Conservation (phyloP, 1,284 basidiomycete species). For the Xanthoconium separans region DNA sequence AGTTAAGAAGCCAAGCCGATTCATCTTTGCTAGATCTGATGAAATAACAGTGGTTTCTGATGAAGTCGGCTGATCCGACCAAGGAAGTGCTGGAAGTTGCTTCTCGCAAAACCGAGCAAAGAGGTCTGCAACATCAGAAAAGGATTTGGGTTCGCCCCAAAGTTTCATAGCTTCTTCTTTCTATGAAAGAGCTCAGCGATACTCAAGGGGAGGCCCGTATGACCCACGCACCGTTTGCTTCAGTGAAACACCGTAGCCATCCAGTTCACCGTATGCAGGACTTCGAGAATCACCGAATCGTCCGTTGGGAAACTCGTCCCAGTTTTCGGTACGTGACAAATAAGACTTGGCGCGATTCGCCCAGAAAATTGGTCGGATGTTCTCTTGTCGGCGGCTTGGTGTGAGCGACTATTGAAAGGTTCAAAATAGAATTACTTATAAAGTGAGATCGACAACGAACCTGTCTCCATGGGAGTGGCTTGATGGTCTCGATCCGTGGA, state of each 20-base stretch:
- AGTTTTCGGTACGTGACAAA: conserved; percentile 89
- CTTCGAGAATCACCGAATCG: conserved; percentile 96
- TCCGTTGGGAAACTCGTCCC: conserved; percentile 99
- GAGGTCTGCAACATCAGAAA: conserved; percentile 66
- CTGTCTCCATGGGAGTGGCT: conserved; percentile 92
- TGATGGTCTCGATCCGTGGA: conserved; percentile 82
- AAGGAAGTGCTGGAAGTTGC: conserved; percentile 79
- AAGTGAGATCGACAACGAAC: conserved; percentile 37
- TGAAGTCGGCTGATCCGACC: conserved; percentile 91
- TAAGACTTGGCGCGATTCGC: conserved; percentile 92
- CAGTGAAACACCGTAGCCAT: conserved; percentile 89
- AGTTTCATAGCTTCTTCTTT: conserved; percentile 82
- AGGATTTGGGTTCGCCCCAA: conserved; percentile 82
- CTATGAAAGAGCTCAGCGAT: conserved; percentile 37
- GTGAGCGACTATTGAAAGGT: conserved; percentile 70
- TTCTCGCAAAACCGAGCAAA: conserved; percentile 82
- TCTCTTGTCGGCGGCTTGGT: conserved; percentile 83
- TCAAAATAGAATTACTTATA: conserved; percentile 52
- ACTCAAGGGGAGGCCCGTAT: not conserved
- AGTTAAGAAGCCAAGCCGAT: conserved; percentile 89
- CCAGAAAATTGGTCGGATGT: conserved; percentile 95
- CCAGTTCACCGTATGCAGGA: conserved; percentile 97
- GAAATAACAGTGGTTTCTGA: conserved; percentile 87
- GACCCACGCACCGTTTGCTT: conserved; percentile 67
- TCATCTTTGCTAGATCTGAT: conserved; percentile 79